Conservation (phyloP, 805 yeast species). For the Saccharomycopsis fermentans region DNA sequence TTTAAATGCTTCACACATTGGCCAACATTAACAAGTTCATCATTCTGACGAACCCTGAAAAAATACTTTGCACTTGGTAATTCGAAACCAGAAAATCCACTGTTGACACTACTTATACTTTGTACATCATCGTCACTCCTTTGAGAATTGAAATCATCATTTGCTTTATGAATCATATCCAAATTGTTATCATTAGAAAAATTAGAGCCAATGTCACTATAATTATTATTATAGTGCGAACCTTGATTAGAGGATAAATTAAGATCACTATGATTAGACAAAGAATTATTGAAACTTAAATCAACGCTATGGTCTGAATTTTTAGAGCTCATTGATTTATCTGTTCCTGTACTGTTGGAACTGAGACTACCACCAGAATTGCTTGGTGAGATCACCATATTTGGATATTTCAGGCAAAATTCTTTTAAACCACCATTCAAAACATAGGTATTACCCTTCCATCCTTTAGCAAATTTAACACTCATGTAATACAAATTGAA, state of each 20-base stretch:
- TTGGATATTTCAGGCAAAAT: conserved; percentile 26
- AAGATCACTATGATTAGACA: neutral
- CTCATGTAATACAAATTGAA: neutral
- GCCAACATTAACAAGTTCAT: conserved; percentile 31
- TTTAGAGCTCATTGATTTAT: conserved; percentile 2
- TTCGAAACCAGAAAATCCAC: conserved; percentile 36
- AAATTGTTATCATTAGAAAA: neutral
- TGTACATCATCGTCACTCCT: neutral
- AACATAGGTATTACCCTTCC: conserved; percentile 34
- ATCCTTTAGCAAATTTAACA: conserved; percentile 19
- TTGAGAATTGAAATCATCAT: neutral
- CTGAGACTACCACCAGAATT: neutral
- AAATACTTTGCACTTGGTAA: conserved; percentile 38
- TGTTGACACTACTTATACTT: conserved; percentile 7
- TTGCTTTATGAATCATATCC: neutral
- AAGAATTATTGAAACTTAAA: neutral
- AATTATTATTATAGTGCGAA: neutral
- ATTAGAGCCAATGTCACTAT: neutral
- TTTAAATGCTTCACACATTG: conserved; percentile 15
- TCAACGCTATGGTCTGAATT: neutral
- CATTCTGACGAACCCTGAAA: conserved; percentile 42
- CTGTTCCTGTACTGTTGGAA: conserved; percentile 3
- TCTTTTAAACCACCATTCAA: conserved; percentile 33
- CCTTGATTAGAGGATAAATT: neutral
- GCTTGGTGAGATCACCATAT: conserved; percentile 20